Evolutionary conservation across 2,329 filamentous ascomycete species (phyloP).

Genomic region (Trichophyton mentagrophytes): DNA sequence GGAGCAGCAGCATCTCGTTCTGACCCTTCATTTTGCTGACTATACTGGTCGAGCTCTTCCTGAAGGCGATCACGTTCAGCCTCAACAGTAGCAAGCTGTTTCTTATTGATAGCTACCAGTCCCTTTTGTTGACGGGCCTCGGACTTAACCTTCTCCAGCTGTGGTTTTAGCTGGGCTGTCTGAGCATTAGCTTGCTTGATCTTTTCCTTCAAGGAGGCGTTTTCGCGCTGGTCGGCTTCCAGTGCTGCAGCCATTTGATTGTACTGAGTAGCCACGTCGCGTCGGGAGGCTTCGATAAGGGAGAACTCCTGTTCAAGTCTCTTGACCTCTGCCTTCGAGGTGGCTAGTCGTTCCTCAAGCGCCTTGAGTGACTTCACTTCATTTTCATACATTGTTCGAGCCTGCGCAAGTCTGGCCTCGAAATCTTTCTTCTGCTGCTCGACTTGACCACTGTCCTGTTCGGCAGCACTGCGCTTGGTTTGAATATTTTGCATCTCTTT

Average conservation of each 20-base stretch:
- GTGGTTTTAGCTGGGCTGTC: conserved; percentile 70
- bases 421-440: conserved; percentile 85
- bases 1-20: conserved; percentile 39
- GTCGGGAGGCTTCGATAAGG: conserved; percentile 64
- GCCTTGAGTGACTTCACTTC: conserved; percentile 77
- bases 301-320: conserved; percentile 76
- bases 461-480: conserved; percentile 61
- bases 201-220: conserved; percentile 69
- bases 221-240: conserved; percentile 81
- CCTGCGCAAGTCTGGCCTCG: conserved; percentile 73
- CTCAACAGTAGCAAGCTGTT: conserved; percentile 83
- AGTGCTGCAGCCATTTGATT: conserved; percentile 60
- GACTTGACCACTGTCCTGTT: conserved; percentile 70
- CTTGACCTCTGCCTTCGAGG: conserved; percentile 65
- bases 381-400: conserved; percentile 80
- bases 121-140: conserved; percentile 93
- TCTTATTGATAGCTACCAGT: conserved; percentile 94
- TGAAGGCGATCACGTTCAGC: conserved; percentile 79
- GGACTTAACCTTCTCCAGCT: conserved; percentile 83
- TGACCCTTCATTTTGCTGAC: conserved; percentile 52
- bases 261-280: conserved; percentile 73
- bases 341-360: conserved; percentile 68
- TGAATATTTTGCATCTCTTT: conserved; percentile 93
- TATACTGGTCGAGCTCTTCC: conserved; percentile 49
- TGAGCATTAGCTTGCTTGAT: conserved; percentile 74